Evolutionary conservation across 164 flowering plant genomes (phyloP).

Genomic region (Liriodendron chinense): DNA sequence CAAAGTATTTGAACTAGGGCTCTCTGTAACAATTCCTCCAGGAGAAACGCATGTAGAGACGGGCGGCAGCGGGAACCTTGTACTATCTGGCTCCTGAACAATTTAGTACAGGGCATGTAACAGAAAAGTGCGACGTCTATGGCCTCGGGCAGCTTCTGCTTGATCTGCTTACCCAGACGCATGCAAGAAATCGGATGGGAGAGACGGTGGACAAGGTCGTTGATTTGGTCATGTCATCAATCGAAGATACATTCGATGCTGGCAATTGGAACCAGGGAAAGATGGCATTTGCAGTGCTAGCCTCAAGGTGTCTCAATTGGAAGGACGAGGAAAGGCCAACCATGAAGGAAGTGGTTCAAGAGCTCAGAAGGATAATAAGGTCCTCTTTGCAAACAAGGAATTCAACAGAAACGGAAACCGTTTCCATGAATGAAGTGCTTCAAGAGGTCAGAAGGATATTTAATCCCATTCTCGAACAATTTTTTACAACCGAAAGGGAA

Average conservation of each 20-base stretch:
- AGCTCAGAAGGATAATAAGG: not conserved
- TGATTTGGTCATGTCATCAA: not conserved
- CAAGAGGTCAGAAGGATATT: too few relatives aligned
- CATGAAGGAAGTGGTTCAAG: slow-evolving; percentile 2
- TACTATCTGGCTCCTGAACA: not conserved
- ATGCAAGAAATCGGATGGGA: too few relatives aligned
- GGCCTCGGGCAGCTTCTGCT: not conserved
- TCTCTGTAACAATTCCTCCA: not conserved
- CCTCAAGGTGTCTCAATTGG: not conserved
- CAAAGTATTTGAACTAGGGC: not conserved
- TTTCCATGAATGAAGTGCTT: too few relatives aligned
- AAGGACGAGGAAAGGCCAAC: not conserved
- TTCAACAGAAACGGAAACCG: too few relatives aligned
- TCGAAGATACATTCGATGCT: not conserved
- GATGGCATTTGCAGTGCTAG: not conserved
- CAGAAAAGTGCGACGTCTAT: slow-evolving; percentile 7
- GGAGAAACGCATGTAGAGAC: not conserved
- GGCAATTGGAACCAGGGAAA: too few relatives aligned
- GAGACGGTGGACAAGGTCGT: slow-evolving; percentile 8
- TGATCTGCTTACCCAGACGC: slow-evolving; percentile 25
- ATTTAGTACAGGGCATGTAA: not conserved
- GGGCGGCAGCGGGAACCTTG: not conserved
- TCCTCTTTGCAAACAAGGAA: not conserved
- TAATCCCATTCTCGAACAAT: too few relatives aligned
- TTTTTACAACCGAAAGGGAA: too few relatives aligned